Percentiles rank a stretch among this genome's conserved stretches.
Evolutionary conservation across 2,329 filamentous ascomycete species (phyloP).

Genomic region (Penicillium glabrum): DNA sequence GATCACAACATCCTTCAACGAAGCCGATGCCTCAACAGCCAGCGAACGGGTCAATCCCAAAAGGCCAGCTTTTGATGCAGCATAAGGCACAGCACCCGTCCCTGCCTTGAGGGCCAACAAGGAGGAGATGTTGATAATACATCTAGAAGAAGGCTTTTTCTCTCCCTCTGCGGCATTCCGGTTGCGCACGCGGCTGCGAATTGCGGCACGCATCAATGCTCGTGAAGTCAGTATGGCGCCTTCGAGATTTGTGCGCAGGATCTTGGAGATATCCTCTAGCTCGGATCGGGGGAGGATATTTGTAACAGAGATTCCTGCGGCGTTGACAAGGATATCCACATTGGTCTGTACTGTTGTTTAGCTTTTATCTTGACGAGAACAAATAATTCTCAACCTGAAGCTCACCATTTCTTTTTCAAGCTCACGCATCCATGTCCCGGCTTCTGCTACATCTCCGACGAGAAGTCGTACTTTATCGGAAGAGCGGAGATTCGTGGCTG

Average conservation of each 20-base stretch:
- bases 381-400: neutral
- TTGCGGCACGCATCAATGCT: slow-evolving; percentile 36
- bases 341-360: slow-evolving; percentile 22
- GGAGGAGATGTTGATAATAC: slow-evolving; percentile 80
- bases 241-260: slow-evolving; percentile 70
- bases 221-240: slow-evolving; percentile 43
- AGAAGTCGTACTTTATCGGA: slow-evolving; percentile 29
- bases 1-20: slow-evolving; percentile 64
- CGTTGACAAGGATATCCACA: slow-evolving; percentile 70
- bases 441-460: slow-evolving; percentile 40
- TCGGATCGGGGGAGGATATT: slow-evolving; percentile 61
- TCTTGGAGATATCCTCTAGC: slow-evolving; percentile 52
- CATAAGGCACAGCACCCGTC: slow-evolving; percentile 70
- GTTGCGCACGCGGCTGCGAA: slow-evolving; percentile 30
- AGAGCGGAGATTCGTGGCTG: slow-evolving; percentile 25
- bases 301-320: slow-evolving; percentile 70
- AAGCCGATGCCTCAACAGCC: slow-evolving; percentile 33
- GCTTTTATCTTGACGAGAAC: neutral
- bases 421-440: slow-evolving; percentile 33
- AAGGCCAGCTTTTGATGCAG: slow-evolving; percentile 77
- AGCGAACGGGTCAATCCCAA: slow-evolving; percentile 55
- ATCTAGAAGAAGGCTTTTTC: slow-evolving; percentile 59
- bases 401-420: slow-evolving; percentile 41
- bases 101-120: slow-evolving; percentile 70
- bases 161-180: slow-evolving; percentile 38